Percentiles rank a stretch among this genome's conserved stretches.
These are phyloP conservation scores for Salix arbutifolia DNA, from an alignment of 345 rosid genomes.

Conservation along the genomic window DNA sequence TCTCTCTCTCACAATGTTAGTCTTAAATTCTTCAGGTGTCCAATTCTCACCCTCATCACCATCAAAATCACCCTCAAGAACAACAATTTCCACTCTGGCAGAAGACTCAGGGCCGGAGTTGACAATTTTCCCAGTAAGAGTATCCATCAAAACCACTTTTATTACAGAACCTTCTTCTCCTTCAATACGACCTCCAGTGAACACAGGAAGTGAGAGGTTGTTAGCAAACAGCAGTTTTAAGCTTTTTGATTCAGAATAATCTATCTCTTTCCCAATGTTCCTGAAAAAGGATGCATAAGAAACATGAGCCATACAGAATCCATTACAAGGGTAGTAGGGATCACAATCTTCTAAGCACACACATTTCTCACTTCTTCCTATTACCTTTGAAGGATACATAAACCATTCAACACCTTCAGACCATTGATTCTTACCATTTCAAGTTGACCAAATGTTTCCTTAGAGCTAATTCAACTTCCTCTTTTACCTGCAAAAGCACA, in stretches of 20 bases:
- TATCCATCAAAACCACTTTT: slow-evolving; percentile 68
- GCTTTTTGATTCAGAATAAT: slow-evolving; percentile 53
- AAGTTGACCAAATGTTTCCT: slow-evolving; percentile 57
- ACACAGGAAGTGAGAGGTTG: slow-evolving; percentile 76
- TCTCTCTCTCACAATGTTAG: slow-evolving; percentile 86
- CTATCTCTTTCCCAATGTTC: slow-evolving; percentile 60
- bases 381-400: slow-evolving; percentile 3
- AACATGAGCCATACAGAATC: background rate
- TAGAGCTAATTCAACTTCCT: slow-evolving; percentile 88
- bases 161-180: slow-evolving; percentile 66
- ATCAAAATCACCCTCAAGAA: slow-evolving; percentile 92
- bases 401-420: slow-evolving; percentile 1
- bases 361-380: background rate
- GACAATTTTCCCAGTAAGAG: slow-evolving; percentile 53
- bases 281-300: slow-evolving; percentile 37
- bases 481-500: slow-evolving; percentile 65
- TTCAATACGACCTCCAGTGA: slow-evolving; percentile 90
- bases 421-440: slow-evolving; percentile 48
- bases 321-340: background rate
- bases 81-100: slow-evolving; percentile 78
- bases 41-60: slow-evolving; percentile 59
- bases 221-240: slow-evolving; percentile 65
- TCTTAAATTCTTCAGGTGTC: slow-evolving; percentile 74
- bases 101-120: slow-evolving; percentile 60
- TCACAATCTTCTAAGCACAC: background rate